Percentiles rank a stretch among this genome's conserved stretches.
These are phyloP conservation scores for Claviceps sp. DNA, from an alignment of 2,329 filamentous ascomycete species.

Conservation along the genomic window DNA sequence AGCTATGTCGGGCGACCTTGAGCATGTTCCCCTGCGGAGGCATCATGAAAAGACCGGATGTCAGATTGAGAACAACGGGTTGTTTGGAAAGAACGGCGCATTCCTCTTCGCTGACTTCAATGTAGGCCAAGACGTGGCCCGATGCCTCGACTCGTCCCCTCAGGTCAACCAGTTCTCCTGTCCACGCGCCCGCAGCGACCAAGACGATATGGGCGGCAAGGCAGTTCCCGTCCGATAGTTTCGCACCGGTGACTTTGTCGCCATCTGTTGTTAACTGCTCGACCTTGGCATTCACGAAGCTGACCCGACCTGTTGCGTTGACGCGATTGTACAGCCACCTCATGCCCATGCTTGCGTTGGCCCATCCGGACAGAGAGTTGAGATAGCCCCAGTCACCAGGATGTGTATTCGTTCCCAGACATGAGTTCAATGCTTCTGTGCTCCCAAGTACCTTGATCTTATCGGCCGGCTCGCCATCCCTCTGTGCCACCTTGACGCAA, in stretches of 20 bases:
- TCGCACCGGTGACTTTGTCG: conserved; percentile 39
- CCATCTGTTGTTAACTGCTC: conserved; percentile 26
- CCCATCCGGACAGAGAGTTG: conserved; percentile 68
- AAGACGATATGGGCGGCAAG: conserved; percentile 56
- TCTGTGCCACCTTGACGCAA: conserved; percentile 33
- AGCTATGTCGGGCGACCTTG: conserved; percentile 57
- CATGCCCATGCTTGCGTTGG: conserved; percentile 61
- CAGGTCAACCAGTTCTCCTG: conserved; percentile 62
- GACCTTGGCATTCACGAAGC: conserved; percentile 39
- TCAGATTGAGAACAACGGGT: conserved; percentile 62
- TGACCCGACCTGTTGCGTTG: conserved; percentile 39
- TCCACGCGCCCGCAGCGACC: conserved; percentile 82
- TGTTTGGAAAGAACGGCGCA: conserved; percentile 48
- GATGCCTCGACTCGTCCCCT: conserved; percentile 65
- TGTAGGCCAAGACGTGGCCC: conserved; percentile 68
- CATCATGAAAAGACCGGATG: conserved; percentile 60
- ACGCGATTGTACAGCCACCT: conserved; percentile 44
- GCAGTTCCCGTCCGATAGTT: conserved; percentile 20
- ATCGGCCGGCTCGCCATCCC: conserved; percentile 23
- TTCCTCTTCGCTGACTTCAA: conserved; percentile 60
- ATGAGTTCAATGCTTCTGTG: conserved; percentile 28
- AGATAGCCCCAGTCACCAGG: conserved; percentile 57
- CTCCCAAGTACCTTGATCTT: conserved; percentile 32
- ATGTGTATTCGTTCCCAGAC: conserved; percentile 33
- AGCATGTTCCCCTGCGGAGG: conserved; percentile 49